Percentiles rank a stretch among this genome's conserved stretches.
These are phyloP conservation scores for Papiliotrema laurentii DNA, from an alignment of 1,284 basidiomycete genomes.

Conservation along the genomic window DNA sequence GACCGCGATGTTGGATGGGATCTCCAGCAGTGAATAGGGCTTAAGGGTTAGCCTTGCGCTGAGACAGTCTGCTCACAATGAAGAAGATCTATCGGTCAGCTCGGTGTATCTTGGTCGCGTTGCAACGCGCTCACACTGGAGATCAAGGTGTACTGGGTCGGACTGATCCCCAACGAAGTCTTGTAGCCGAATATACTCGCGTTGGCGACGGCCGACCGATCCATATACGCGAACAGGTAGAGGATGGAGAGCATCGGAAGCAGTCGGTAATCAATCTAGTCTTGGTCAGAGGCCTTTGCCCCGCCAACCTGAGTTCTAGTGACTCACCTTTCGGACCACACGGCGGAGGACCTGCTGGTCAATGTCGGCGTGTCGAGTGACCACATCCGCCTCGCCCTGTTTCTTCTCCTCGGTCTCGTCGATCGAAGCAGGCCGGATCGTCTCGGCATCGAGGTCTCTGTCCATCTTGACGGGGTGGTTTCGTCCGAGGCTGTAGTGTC, in stretches of 20 bases:
- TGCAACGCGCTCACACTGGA: slow-evolving; percentile 1
- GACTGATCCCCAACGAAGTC: neutral
- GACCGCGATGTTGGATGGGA: slow-evolving; percentile 5
- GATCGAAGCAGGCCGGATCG: neutral
- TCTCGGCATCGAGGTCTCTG: neutral
- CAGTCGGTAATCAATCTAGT: slow-evolving; percentile 1
- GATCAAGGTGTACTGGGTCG: slow-evolving; percentile 9
- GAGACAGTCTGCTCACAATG: no score
- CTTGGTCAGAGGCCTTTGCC: neutral
- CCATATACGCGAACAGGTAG: slow-evolving; percentile 1
- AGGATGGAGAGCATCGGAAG: slow-evolving; percentile 2
- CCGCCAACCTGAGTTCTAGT: neutral
- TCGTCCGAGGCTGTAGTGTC: neutral
- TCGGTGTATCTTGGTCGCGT: neutral
- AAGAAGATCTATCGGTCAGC: neutral
- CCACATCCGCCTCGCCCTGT: neutral
- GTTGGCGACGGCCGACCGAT: slow-evolving; percentile 4
- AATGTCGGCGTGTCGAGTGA: neutral
- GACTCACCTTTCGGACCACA: neutral
- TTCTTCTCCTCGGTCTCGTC: neutral
- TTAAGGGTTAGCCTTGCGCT: no score
- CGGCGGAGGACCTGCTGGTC: neutral
- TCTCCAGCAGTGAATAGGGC: slow-evolving; percentile 4
- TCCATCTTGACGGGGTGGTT: no score
- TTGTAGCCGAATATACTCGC: slow-evolving; percentile 7